Base-by-base conservation (phyloP, 495 filamentous ascomycete species). In the Clavariopsis aquatica region DNA sequence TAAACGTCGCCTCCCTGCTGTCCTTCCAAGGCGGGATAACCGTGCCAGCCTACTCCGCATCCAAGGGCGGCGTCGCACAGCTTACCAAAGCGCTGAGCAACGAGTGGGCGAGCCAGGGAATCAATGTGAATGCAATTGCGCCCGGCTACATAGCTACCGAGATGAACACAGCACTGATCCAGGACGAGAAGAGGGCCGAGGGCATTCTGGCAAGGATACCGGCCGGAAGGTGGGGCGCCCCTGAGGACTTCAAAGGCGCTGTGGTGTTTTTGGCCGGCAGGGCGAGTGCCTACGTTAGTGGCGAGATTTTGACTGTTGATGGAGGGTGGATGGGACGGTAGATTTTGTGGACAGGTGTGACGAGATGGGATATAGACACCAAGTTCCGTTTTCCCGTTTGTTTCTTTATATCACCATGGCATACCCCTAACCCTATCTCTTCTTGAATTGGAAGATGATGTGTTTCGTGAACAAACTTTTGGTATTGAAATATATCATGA, bases 301-400 rank as follows among this genome's bases (percentile, higher is more conserved):
- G 92, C 0, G 89, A 93, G 70, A 78, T 89, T 0, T 64, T 96
- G 62, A 85, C 89, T 5, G 90, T 96, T 47, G 92, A 96, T 79
- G 93, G 93, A 26, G 92, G 93, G 36, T 96, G 92, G 91, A 95
- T 96, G 92, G 90, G 91, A 8, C 79, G 91, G 79, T 96, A 73
- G 62, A 24, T n/a, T n/a, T n/a, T n/a, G n/a, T n/a, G n/a, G n/a
- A n/a, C n/a, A n/a, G n/a, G n/a, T n/a, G n/a, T n/a, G n/a, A n/a
- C n/a, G n/a, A n/a, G n/a, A n/a, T n/a, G n/a, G n/a, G n/a, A n/a
- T n/a, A n/a, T n/a, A n/a, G n/a, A n/a, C n/a, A n/a, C n/a, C n/a
- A n/a, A n/a, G n/a, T n/a, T n/a, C n/a, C n/a, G n/a, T n/a, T n/a
- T n/a, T n/a, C n/a, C n/a, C n/a, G n/a, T n/a, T n/a, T n/a, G 31